phyloP scores from a whole-genome alignment of 768 basidiomycete genomes.

The Suillus hirtellus region DNA sequence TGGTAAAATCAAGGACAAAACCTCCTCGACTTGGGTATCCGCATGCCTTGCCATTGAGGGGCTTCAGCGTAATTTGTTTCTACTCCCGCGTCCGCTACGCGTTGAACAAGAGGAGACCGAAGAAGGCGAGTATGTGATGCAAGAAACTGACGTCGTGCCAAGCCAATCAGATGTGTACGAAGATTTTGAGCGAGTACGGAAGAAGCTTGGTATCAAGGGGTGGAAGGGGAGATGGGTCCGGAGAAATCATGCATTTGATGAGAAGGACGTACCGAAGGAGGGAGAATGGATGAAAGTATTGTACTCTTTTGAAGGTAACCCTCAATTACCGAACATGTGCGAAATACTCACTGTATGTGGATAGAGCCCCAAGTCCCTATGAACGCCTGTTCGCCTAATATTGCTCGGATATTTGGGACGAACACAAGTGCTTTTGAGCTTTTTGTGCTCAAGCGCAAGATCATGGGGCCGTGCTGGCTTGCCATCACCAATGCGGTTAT shows the following conservation, averaged over 20 bases:
- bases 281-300: slow-evolving; percentile 94
- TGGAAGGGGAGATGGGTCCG: slow-evolving; percentile 86
- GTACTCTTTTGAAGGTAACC: slow-evolving; percentile 83
- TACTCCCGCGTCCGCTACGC: slow-evolving; percentile 73
- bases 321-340: background rate
- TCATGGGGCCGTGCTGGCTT: slow-evolving; percentile 99
- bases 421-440: slow-evolving; percentile 92
- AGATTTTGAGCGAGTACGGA: slow-evolving; percentile 82
- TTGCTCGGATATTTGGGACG: slow-evolving; percentile 86
- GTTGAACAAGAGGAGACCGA: slow-evolving; percentile 40
- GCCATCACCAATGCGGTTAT: slow-evolving; percentile 75
- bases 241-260: slow-evolving; percentile 89
- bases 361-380: slow-evolving; percentile 55
- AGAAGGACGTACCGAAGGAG: slow-evolving; percentile 69
- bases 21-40: slow-evolving; percentile 65
- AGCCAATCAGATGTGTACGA: slow-evolving; percentile 68
- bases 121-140: slow-evolving; percentile 35
- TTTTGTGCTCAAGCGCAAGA: slow-evolving; percentile 91
- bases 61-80: slow-evolving; percentile 87
- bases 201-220: slow-evolving; percentile 67
- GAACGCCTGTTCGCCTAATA: slow-evolving; percentile 77
- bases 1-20: slow-evolving; percentile 87
- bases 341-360: slow-evolving; percentile 1
- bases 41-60: slow-evolving; percentile 86
- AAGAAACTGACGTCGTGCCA: slow-evolving; percentile 77